Evolutionary conservation across 148 eudicot genomes (phyloP), one percentile per base, ranked within the genome.

Genomic region (Nepenthes mirabilis): DNA sequence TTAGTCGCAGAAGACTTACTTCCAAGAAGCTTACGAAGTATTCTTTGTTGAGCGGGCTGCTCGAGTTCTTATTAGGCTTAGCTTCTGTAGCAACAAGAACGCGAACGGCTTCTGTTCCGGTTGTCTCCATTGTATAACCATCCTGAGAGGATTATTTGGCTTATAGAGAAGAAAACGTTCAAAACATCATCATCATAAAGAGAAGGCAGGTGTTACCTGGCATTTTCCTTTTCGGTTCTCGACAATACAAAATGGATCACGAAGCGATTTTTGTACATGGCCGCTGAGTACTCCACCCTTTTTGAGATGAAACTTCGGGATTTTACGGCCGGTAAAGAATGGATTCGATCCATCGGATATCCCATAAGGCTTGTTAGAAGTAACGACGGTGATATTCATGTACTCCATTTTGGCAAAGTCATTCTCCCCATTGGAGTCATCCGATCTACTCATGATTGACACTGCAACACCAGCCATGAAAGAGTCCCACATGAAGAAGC

Each of bases 361-460:
- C n/a, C 84, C 95, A 68, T 83, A 91, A 33, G 97, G 97, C 65
- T 81, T 36, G 54, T 85, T 83, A 54, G 97, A 91, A 36, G 97
- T 87, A 40, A 83, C 70, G 1, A 91, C 88, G 7, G 95, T 87
- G 47, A 87, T 81, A 68, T 87, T 87, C 79, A 83, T 81, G 64
- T 71, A 78, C 73, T 83, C 79, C 90, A 85, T 78, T 48, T 91
- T 85, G 7, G 95, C 86, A 61, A 84, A 91, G 49, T 91, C 86
- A 52, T 91, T 85, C 66, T 80, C 71, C 1, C 95, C 95, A 14
- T 50, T 60, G 1, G 50, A 69, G 52, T 49, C 11, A 49, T 49
- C 33, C 8, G 72, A 47, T 50, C 78, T 70, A 14, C 65, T 75
- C 95, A 91, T 91, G 62, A 80, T 87, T 43, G 95, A 91, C 70